phyloP scores from a whole-genome alignment of 129 eudicot genomes.

The Arctium minus region DNA sequence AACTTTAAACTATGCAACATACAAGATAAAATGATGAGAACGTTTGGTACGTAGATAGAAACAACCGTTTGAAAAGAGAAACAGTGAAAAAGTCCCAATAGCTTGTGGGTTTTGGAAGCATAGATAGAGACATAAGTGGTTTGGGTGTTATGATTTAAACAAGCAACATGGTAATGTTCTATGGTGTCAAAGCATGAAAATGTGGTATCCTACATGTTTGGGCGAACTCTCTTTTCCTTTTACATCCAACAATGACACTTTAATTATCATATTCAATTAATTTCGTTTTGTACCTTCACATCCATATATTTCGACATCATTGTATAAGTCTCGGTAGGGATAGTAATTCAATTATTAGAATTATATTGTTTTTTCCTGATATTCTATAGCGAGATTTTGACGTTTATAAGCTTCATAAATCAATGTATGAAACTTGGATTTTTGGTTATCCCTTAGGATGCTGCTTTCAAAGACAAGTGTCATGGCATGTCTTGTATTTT shows the following conservation, averaged over 20 bases:
- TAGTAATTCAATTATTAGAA: no score
- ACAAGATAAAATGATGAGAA: no score
- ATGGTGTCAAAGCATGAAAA: conserved; percentile 23
- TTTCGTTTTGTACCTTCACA: background rate
- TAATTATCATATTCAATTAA: background rate
- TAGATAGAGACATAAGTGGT: conserved; percentile 18
- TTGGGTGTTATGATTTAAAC: conserved; percentile 19
- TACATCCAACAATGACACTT: background rate
- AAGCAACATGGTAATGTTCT: conserved; percentile 33
- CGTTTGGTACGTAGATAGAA: background rate
- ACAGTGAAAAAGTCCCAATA: background rate
- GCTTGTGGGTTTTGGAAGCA: conserved; percentile 11
- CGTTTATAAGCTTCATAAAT: background rate
- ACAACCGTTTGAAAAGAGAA: background rate
- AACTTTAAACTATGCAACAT: no score
- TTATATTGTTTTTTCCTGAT: no score
- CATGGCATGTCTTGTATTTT: background rate
- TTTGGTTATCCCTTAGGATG: background rate
- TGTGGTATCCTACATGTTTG: conserved; percentile 36
- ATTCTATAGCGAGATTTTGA: background rate
- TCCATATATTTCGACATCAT: background rate
- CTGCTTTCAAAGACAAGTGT: background rate
- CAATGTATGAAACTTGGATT: background rate
- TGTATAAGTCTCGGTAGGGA: background rate
- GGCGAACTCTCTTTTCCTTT: background rate